These are phyloP conservation scores for Stereocaulon alpinum DNA, from an alignment of 495 filamentous ascomycete genomes.

Conservation along the genomic window DNA sequence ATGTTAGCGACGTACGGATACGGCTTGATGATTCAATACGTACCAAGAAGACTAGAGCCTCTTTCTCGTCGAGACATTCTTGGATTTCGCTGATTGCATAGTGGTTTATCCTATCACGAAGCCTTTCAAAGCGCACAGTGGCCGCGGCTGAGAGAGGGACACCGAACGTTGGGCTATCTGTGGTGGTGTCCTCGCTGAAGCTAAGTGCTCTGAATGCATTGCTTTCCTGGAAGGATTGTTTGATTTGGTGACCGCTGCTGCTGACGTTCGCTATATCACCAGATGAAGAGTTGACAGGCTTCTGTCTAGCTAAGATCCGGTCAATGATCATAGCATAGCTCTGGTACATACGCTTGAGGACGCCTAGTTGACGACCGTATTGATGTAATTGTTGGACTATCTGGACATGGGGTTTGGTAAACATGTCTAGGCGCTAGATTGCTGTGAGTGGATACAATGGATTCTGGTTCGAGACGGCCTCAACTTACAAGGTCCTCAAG, in stretches of 20 bases:
- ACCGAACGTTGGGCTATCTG: slow-evolving; percentile 36
- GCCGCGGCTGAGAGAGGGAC: slow-evolving; percentile 54
- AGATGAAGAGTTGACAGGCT: slow-evolving; percentile 16
- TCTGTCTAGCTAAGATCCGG: slow-evolving; percentile 51
- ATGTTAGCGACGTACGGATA: slow-evolving; percentile 16
- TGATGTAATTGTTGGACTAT: slow-evolving; percentile 64
- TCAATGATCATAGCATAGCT: slow-evolving; percentile 71
- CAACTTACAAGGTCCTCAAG: slow-evolving; percentile 46
- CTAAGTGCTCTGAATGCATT: not conserved
- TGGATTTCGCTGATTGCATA: slow-evolving; percentile 75
- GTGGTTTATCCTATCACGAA: slow-evolving; percentile 64
- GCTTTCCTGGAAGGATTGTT: not conserved
- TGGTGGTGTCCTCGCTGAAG: not conserved
- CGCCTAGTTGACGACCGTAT: slow-evolving; percentile 54
- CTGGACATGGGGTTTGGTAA: slow-evolving; percentile 45
- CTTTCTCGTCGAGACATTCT: slow-evolving; percentile 68
- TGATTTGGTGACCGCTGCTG: not conserved
- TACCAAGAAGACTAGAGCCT: slow-evolving; percentile 62
- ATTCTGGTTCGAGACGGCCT: slow-evolving; percentile 4
- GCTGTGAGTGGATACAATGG: slow-evolving; percentile 7
- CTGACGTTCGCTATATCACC: not conserved
- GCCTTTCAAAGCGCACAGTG: slow-evolving; percentile 61
- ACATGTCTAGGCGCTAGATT: slow-evolving; percentile 45
- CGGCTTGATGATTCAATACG: slow-evolving; percentile 6
- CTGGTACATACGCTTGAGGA: slow-evolving; percentile 65